Evolutionary conservation across 257 asterid species (phyloP), one percentile per base, ranked within the genome.

Genomic region (Salvia hispanica): DNA sequence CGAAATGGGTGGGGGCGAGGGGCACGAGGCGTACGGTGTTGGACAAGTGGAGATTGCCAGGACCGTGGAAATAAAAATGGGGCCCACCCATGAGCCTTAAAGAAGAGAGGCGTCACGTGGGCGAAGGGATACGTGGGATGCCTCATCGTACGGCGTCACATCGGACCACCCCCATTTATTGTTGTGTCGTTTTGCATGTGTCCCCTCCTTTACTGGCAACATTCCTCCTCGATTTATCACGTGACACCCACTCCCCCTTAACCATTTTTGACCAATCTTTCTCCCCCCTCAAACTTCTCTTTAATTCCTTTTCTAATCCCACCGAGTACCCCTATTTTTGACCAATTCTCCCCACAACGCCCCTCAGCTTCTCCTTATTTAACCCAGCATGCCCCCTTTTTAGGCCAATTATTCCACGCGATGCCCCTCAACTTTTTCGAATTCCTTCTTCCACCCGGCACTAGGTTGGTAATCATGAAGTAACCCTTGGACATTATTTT

Each of bases 191-290:
- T 58, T 64, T 66, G 76, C 68, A 64, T 74, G 79, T 61, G 78
- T 74, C 50, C 58, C 73, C 68, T 48, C 33, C 45, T 51, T 18
- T 31, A 47, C 39, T 48, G 63, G 45, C 76, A 72, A 65, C 82
- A 78, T 74, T 78, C 79, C 77, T 70, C 76, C 78, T 78, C 79
- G 82, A 46, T 28, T 15, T 28, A 64, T 73, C 74, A 74, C 74
- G 73, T 74, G 74, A 78, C 50, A 64, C 42, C 50, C 62, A 73
- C 82, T 4, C 71, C 58, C 44, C 48, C 3, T 25, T 0, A 18
- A 68, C 65, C 62, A 37, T 66, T 62, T 37, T 51, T 44, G 58
- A 15, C 76, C 62, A 64, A 42, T 56, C 42, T 58, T 67, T 7
- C 16, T 16, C 67, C 39, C 34, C 33, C 28, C 47, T 33, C 65